Conservation (phyloP, 202 grass and related monocot genomes). For the Musa balbisiana region DNA sequence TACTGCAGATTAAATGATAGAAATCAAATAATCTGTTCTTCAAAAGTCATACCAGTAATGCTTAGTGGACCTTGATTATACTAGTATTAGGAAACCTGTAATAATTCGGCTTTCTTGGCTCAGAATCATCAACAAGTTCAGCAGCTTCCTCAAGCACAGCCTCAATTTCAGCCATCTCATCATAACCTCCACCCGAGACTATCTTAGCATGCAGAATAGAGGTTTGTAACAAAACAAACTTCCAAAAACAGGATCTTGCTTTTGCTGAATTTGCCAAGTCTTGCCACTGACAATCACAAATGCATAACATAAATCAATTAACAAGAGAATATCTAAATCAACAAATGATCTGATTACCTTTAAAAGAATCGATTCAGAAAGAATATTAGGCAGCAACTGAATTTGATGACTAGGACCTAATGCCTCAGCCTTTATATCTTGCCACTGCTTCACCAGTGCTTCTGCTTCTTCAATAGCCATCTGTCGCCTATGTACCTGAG, state of each 20-base stretch:
- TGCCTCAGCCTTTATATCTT: conserved; percentile 76
- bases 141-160: conserved; percentile 76
- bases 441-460: conserved; percentile 73
- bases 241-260: conserved; percentile 60
- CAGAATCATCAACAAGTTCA: conserved; percentile 72
- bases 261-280: conserved; percentile 55
- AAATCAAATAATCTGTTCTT: too few species aligned
- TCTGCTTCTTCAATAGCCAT: conserved; percentile 75
- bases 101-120: conserved; percentile 62
- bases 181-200: conserved; percentile 34
- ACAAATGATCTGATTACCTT: conserved; percentile 31
- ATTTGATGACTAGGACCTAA: conserved; percentile 69
- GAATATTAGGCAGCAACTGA: conserved; percentile 44
- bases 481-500: conserved; percentile 29
- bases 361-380: conserved; percentile 70
- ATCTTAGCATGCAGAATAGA: conserved; percentile 59
- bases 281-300: conserved; percentile 58
- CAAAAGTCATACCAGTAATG: too few species aligned
- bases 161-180: conserved; percentile 66
- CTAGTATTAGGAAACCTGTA: conserved; percentile 48
- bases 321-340: conserved; percentile 11
- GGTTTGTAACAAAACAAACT: conserved; percentile 70
- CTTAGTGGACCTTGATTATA: not conserved
- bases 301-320: conserved; percentile 2
- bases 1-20: conserved; percentile 30